Conservation (phyloP, 768 basidiomycete species). For the Russula ochroleuca region DNA sequence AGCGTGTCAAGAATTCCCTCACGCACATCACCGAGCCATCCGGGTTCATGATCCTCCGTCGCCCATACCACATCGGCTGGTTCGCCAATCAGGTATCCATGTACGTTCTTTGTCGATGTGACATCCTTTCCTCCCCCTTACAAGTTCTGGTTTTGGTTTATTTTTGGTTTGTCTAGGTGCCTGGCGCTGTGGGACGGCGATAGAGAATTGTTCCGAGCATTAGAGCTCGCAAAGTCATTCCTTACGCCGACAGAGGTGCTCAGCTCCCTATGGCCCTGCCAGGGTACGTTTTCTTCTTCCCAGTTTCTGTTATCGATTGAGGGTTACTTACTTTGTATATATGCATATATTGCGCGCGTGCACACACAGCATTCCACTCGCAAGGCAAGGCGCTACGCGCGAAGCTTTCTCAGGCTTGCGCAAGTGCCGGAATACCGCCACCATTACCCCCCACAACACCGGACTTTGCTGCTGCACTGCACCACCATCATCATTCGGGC, state of each 20-base stretch:
- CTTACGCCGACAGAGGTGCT: slow-evolving; percentile 60
- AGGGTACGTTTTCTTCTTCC: neutral
- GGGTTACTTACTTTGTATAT: neutral
- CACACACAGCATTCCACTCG: slow-evolving; percentile 27
- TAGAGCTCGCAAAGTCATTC: slow-evolving; percentile 64
- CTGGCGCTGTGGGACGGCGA: slow-evolving; percentile 65
- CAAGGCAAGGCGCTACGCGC: slow-evolving; percentile 30
- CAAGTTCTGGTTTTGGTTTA: neutral
- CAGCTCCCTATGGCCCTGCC: slow-evolving; percentile 64
- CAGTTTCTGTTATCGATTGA: neutral
- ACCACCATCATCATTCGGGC: slow-evolving; percentile 3
- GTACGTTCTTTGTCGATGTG: slow-evolving; percentile 36
- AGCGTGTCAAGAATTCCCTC: slow-evolving; percentile 52
- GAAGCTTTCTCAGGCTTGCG: slow-evolving; percentile 31
- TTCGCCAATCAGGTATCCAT: slow-evolving; percentile 62
- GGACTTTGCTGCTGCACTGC: neutral
- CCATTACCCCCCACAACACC: slow-evolving; percentile 24
- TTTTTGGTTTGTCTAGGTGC: slow-evolving; percentile 41
- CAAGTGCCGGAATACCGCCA: slow-evolving; percentile 27
- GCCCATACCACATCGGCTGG: slow-evolving; percentile 32
- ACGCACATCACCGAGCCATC: slow-evolving; percentile 43
- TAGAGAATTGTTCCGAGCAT: slow-evolving; percentile 49
- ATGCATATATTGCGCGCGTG: neutral
- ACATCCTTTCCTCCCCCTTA: slow-evolving; percentile 5
- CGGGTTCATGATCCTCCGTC: slow-evolving; percentile 55